Evolutionary conservation across 2,329 filamentous ascomycete genomes (phyloP), one percentile per base, ranked within the genome.

Genomic region (Ophiostoma australiae): DNA sequence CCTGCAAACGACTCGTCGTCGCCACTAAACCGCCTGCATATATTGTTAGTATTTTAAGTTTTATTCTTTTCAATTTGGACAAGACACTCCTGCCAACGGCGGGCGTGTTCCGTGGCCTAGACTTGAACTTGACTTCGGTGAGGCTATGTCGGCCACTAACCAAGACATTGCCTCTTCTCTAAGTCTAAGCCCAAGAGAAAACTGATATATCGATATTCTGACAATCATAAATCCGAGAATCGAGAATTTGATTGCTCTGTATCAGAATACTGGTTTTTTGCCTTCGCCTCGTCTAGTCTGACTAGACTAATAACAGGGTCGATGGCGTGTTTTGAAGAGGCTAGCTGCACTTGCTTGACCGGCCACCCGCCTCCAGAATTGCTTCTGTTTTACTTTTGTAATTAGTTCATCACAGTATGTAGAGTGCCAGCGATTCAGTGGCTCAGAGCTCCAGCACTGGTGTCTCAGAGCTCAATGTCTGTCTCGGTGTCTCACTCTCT

Each of bases 11-110:
- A 69, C 68, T 75, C 74, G 52, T 75, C 74, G 58, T 75, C 74
- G 27, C 74, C 74, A 69, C 74, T 75, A 69, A 75, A 75, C 3
- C 74, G 72, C 74, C 74, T 75, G 69, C 68, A 48, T 23, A 35
- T 31, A 10, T 4, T 20, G 17, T 44, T 48, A 23, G 41, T 15
- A 52, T 52, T 13, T 1, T 31, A 10, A 44, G 37, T 4, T 17
- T 31, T 41, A 10, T 41, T 41, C 15, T 6, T n/a, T 7, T 48
- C 13, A 5, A 27, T 20, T 31, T 6, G n/a, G 52, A 58, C n/a
- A 58, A 52, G n/a, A 2, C 6, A 23, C n/a, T 48, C n/a, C 7
- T 13, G n/a, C 23, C 52, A 58, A 27, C 52, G 23, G 23, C 52
- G 61, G 35, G n/a, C 33, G 20, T 39, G 17, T 66, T 66, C 35